phyloP scores from a whole-genome alignment of 441 rosid species.

The Raphanus hybrid region DNA sequence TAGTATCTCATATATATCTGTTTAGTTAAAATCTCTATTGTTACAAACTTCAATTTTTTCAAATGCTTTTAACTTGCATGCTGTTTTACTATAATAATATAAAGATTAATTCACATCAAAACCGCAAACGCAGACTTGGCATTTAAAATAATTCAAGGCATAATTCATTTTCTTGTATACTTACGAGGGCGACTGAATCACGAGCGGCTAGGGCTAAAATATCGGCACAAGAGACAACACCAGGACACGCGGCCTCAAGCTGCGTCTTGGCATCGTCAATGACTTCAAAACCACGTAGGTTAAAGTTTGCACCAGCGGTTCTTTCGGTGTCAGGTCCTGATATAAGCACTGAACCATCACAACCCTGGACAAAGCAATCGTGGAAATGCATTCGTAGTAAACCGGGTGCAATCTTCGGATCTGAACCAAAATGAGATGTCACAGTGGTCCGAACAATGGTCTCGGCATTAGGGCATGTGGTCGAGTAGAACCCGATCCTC shows the following conservation, averaged over 20 bases:
- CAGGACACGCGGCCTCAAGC: slow-evolving; percentile 66
- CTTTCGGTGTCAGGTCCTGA: slow-evolving; percentile 57
- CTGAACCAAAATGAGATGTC: slow-evolving; percentile 48
- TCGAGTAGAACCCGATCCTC: slow-evolving; percentile 58
- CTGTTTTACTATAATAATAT: background rate
- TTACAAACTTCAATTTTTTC: background rate
- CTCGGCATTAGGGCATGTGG: slow-evolving; percentile 61
- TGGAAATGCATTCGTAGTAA: slow-evolving; percentile 75
- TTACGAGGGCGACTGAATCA: slow-evolving; percentile 70
- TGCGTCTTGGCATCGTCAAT: slow-evolving; percentile 77
- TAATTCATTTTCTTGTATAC: slow-evolving; percentile 6
- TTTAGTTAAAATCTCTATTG: background rate
- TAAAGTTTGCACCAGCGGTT: slow-evolving; percentile 52
- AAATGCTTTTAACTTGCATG: background rate
- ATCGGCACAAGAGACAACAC: slow-evolving; percentile 81
- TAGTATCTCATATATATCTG: background rate
- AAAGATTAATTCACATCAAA: background rate
- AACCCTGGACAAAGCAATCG: slow-evolving; percentile 76
- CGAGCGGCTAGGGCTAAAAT: slow-evolving; percentile 77
- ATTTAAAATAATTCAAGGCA: background rate
- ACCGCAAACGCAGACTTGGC: background rate
- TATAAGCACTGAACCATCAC: slow-evolving; percentile 72
- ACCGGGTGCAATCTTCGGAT: slow-evolving; percentile 61
- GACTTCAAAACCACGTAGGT: slow-evolving; percentile 64
- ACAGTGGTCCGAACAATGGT: slow-evolving; percentile 56